These are phyloP conservation scores for Halteria grandinella DNA, from an alignment of 73 alveolate species.

Conservation along the genomic window DNA sequence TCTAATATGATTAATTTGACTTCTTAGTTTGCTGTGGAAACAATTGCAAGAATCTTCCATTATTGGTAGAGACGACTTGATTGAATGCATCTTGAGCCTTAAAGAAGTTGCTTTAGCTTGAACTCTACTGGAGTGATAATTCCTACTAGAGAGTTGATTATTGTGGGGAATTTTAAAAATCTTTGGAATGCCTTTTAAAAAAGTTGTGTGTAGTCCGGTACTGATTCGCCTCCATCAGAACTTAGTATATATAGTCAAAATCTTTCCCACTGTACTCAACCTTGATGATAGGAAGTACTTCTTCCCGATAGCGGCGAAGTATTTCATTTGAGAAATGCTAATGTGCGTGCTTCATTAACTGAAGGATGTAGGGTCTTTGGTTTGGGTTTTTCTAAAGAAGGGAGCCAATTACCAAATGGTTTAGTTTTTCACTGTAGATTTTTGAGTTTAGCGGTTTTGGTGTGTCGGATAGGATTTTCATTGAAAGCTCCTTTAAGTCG, in stretches of 20 bases:
- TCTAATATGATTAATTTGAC: no score
- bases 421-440: conserved; percentile 33
- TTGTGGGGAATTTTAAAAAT: no score
- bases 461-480: conserved; percentile 70
- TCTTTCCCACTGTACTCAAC: conserved; percentile 14
- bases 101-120: not conserved
- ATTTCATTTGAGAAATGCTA: conserved; percentile 27
- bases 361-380: conserved; percentile 5
- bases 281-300: conserved; percentile 9
- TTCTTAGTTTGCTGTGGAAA: no score
- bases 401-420: not conserved
- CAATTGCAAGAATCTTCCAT: conserved; percentile 24
- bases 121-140: not conserved
- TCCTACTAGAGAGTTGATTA: no score
- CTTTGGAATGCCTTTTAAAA: no score
- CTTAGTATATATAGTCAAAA: conserved; percentile 26
- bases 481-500: conserved; percentile 73
- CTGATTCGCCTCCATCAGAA: conserved; percentile 23
- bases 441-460: conserved; percentile 74
- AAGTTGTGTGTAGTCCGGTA: conserved; percentile 29
- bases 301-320: conserved; percentile 4
- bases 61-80: conserved; percentile 18
- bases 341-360: not conserved
- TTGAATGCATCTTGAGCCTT: conserved; percentile 30
- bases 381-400: conserved; percentile 28